Percentiles rank a stretch among this genome's conserved stretches.
Evolutionary conservation across 805 yeast genomes (phyloP).

Genomic region (Candida ortonii): DNA sequence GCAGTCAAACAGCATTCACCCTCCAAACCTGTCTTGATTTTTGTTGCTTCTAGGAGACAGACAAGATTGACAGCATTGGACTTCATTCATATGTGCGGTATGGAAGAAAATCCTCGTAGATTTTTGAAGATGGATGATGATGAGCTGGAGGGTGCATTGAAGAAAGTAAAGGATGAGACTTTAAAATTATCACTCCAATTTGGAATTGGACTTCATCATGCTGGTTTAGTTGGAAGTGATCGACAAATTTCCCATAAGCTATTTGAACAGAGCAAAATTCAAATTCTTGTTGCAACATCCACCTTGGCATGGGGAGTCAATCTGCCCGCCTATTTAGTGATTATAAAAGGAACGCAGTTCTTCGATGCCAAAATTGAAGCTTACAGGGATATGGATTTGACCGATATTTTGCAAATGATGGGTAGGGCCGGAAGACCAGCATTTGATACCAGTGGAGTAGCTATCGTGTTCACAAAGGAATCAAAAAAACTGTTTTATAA

Average conservation of each 20-base stretch:
- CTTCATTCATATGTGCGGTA: conserved; percentile 72
- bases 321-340: conserved; percentile 74
- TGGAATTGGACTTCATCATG: conserved; percentile 81
- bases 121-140: conserved; percentile 64
- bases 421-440: conserved; percentile 86
- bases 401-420: conserved; percentile 82
- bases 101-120: conserved; percentile 72
- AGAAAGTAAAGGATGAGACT: conserved; percentile 77
- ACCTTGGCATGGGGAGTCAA: conserved; percentile 88
- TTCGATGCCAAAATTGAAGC: conserved; percentile 63
- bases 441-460: conserved; percentile 73
- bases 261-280: conserved; percentile 67
- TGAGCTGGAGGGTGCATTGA: conserved; percentile 51
- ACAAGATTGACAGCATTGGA: conserved; percentile 79
- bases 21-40: conserved; percentile 75
- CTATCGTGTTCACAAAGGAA: conserved; percentile 73
- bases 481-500: conserved; percentile 73
- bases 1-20: conserved; percentile 93
- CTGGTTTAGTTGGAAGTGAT: conserved; percentile 74
- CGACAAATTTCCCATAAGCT: conserved; percentile 67
- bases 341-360: conserved; percentile 73
- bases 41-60: conserved; percentile 81
- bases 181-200: conserved; percentile 68
- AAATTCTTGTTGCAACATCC: conserved; percentile 74
- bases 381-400: conserved; percentile 76